phyloP scores from a whole-genome alignment of 805 yeast genomes.

The Suhomyces emberorum region DNA sequence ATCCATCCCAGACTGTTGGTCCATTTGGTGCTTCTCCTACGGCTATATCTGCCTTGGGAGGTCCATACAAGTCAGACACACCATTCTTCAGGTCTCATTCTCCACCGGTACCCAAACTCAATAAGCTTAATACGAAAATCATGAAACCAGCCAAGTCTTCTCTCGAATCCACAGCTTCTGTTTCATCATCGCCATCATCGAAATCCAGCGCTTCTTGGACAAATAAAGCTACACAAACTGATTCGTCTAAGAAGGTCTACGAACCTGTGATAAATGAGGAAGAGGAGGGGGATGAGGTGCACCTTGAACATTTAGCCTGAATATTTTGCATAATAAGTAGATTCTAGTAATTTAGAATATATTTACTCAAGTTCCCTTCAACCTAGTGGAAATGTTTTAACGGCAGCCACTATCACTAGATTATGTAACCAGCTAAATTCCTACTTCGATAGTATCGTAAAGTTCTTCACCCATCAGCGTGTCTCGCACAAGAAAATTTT shows the following conservation, averaged over 20 bases:
- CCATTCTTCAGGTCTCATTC: slow-evolving; percentile 19
- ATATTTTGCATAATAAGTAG: no score
- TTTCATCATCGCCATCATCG: no score
- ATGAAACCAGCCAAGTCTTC: slow-evolving; percentile 10
- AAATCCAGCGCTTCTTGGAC: not conserved
- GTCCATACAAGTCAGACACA: slow-evolving; percentile 4
- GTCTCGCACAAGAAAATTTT: slow-evolving; percentile 4
- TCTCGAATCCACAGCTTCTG: slow-evolving; percentile 3
- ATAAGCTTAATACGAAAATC: slow-evolving; percentile 12
- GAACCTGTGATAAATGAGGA: slow-evolving; percentile 17
- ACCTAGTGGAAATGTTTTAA: no score
- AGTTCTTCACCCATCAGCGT: no score
- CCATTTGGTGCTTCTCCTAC: not conserved
- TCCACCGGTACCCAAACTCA: slow-evolving; percentile 23
- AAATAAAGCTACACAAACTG: not conserved
- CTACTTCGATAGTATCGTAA: no score
- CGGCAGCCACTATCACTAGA: no score
- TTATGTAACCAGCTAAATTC: no score
- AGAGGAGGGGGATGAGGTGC: slow-evolving; percentile 11
- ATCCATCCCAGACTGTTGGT: not conserved
- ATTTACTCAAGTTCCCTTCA: no score
- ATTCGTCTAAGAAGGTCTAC: slow-evolving; percentile 6
- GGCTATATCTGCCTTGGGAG: not conserved
- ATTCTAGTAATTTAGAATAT: no score
- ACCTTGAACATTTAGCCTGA: no score